phyloP scores from a whole-genome alignment of 129 eudicot genomes.

The Artemisia tridentata region DNA sequence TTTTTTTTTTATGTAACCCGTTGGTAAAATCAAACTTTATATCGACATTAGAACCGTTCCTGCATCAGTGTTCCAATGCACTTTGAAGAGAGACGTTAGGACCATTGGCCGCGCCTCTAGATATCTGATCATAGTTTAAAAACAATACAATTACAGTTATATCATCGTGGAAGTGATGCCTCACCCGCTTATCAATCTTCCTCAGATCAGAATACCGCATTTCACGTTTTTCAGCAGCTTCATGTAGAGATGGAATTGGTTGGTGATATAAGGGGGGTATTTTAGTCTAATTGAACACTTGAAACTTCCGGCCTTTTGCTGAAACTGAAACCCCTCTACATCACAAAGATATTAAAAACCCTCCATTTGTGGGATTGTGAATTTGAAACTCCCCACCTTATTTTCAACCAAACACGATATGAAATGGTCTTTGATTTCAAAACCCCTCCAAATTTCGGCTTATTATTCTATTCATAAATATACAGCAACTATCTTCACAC shows the following conservation, averaged over 20 bases:
- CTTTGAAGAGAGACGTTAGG: conserved; percentile 53
- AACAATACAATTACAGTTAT: conserved; percentile 65
- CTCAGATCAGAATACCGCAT: conserved; percentile 66
- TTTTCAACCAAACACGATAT: too few relatives aligned
- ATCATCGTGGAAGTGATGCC: conserved; percentile 73
- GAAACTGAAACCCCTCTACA: too few relatives aligned
- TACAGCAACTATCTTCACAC: too few relatives aligned
- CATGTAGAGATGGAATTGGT: conserved; percentile 36
- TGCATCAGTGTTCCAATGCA: conserved; percentile 47
- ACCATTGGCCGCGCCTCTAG: conserved; percentile 35
- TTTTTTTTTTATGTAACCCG: conserved; percentile 6
- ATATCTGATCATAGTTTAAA: conserved; percentile 55
- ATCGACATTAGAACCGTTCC: conserved; percentile 19
- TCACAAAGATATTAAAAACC: too few relatives aligned
- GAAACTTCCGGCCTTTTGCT: too few relatives aligned
- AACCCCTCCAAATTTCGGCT: too few relatives aligned
- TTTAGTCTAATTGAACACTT: too few relatives aligned
- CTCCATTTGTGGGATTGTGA: too few relatives aligned
- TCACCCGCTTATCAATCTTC: conserved; percentile 57
- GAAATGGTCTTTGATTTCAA: too few relatives aligned
- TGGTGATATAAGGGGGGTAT: too few relatives aligned
- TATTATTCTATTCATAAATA: too few relatives aligned
- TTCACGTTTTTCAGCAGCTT: conserved; percentile 66
- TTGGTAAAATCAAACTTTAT: conserved; percentile 29
- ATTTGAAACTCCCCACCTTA: too few relatives aligned